phyloP scores from a whole-genome alignment of 176 grass and related monocot genomes.

The Eleusine coracana region DNA sequence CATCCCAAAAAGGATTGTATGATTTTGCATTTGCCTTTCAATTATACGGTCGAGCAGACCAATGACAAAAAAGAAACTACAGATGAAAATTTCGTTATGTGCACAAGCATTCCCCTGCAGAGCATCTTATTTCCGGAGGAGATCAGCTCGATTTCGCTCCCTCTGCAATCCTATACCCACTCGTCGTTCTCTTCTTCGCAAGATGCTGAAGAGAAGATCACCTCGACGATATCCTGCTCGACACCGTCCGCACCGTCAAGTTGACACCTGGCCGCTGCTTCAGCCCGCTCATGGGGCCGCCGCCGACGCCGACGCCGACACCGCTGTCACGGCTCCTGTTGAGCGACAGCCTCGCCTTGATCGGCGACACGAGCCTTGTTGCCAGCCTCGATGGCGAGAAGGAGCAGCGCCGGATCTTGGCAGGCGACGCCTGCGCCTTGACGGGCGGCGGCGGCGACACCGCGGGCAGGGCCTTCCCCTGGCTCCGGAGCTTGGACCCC shows the following conservation, averaged over 20 bases:
- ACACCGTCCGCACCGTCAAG: conserved; percentile 56
- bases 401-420: conserved; percentile 62
- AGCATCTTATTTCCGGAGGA: conserved; percentile 3
- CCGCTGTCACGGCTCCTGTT: conserved; percentile 42
- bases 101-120: not conserved
- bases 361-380: conserved; percentile 65
- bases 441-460: conserved; percentile 29
- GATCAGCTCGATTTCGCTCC: not conserved
- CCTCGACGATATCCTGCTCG: conserved; percentile 44
- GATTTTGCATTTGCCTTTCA: not conserved
- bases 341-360: conserved; percentile 67
- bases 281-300: conserved; percentile 52
- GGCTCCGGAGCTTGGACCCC: conserved; percentile 54
- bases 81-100: not conserved
- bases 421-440: conserved; percentile 31
- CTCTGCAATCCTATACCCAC: conserved; percentile 5
- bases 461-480: conserved; percentile 40
- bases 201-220: conserved; percentile 45
- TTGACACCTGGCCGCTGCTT: conserved; percentile 66
- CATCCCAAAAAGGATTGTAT: not conserved
- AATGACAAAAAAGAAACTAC: conserved; percentile 28
- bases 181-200: conserved; percentile 14
- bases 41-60: conserved; percentile 41
- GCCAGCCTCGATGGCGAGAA: conserved; percentile 86
- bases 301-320: not conserved